Conservation (phyloP, 495 filamentous ascomycete species). For the Penicillium psychrofluorescens region DNA sequence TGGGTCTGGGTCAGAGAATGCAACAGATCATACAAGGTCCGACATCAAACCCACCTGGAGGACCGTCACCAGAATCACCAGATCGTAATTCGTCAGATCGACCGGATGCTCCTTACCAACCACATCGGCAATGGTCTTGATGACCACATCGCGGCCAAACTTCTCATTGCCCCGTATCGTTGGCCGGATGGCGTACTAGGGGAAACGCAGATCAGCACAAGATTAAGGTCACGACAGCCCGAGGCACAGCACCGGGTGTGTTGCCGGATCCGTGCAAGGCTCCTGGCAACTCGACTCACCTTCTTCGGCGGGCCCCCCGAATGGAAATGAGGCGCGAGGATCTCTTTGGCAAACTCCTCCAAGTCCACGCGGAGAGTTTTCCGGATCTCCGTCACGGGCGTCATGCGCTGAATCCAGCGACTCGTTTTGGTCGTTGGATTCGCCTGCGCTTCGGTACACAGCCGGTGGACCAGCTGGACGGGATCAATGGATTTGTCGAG, state of each 20-base stretch:
- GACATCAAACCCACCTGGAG: slow-evolving; percentile 59
- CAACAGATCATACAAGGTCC: not conserved
- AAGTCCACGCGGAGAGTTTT: slow-evolving; percentile 76
- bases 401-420: slow-evolving; percentile 77
- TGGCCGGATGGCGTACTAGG: slow-evolving; percentile 85
- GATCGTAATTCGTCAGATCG: slow-evolving; percentile 72
- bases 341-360: slow-evolving; percentile 60
- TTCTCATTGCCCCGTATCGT: slow-evolving; percentile 70
- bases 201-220: slow-evolving; percentile 4
- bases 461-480: slow-evolving; percentile 64
- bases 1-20: slow-evolving; percentile 9
- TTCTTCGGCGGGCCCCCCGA: slow-evolving; percentile 39
- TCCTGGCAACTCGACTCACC: slow-evolving; percentile 23
- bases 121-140: slow-evolving; percentile 66
- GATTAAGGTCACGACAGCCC: not conserved
- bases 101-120: slow-evolving; percentile 71
- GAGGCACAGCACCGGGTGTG: not conserved
- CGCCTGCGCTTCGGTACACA: slow-evolving; percentile 59
- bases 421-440: slow-evolving; percentile 49
- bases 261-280: slow-evolving; percentile 1
- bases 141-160: slow-evolving; percentile 67
- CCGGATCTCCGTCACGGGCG: slow-evolving; percentile 65
- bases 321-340: slow-evolving; percentile 69
- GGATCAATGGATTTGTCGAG: slow-evolving; percentile 66
- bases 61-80: slow-evolving; percentile 81